Conservation (phyloP, 192 early-diverging fungal species). For the Jimgerdemannia flammicorona region DNA sequence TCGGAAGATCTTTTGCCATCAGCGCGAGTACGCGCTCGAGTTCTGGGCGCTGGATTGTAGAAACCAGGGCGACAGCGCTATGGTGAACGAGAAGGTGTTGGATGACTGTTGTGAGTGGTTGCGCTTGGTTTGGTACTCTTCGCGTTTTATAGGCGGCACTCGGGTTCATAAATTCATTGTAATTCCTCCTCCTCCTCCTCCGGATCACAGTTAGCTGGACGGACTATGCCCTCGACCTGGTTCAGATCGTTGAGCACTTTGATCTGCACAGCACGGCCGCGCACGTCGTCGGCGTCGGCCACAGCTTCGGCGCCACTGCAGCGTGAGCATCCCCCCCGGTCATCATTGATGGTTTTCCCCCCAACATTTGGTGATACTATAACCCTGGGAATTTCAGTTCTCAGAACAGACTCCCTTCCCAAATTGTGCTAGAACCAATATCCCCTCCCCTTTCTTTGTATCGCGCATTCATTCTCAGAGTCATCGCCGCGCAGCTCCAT, state of each 20-base stretch:
- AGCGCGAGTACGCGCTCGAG: conserved; percentile 16
- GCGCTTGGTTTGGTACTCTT: not conserved
- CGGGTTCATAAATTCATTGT: not conserved
- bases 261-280: conserved; percentile 18
- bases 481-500: conserved; percentile 18
- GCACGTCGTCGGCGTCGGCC: conserved; percentile 52
- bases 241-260: conserved; percentile 38
- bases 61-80: conserved; percentile 56
- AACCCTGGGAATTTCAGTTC: not conserved
- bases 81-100: conserved; percentile 39
- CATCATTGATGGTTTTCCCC: too few relatives aligned
- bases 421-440: conserved; percentile 7
- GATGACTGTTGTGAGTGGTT: conserved; percentile 28
- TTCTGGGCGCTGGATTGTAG: conserved; percentile 50
- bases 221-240: conserved; percentile 43
- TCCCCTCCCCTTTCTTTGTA: conserved; percentile 7
- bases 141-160: not conserved
- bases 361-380: not conserved
- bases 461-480: conserved; percentile 8
- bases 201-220: conserved; percentile 44
- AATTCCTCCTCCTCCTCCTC: not conserved
- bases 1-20: conserved; percentile 12
- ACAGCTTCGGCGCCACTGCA: conserved; percentile 43
- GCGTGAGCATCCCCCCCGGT: conserved; percentile 7
- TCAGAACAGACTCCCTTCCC: too few relatives aligned